A percentile compares a stretch with the other conserved stretches of the same genome.
Evolutionary conservation across 2,329 filamentous ascomycete genomes (phyloP).

Genomic region (Trichoderma koningiopsis): DNA sequence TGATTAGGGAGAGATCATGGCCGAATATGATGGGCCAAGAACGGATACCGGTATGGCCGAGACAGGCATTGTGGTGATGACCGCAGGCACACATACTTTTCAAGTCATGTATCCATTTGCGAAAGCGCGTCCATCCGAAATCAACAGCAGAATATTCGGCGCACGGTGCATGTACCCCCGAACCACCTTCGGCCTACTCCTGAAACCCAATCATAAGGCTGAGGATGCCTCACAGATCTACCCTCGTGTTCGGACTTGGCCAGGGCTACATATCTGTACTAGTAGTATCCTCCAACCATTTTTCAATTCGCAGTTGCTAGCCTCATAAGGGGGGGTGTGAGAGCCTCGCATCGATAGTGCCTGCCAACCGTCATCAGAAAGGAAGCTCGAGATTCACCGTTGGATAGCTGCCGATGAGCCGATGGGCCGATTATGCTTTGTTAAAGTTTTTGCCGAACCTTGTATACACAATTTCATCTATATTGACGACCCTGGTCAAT

Average conservation of each 20-base stretch:
- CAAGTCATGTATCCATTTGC: neutral
- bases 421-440: neutral
- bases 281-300: neutral
- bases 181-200: neutral
- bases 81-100: neutral
- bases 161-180: neutral
- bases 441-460: neutral
- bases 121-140: neutral
- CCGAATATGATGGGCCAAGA: neutral
- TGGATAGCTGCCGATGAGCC: neutral
- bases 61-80: neutral
- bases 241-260: neutral
- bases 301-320: neutral
- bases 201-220: neutral
- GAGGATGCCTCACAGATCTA: neutral
- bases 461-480: neutral
- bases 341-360: neutral
- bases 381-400: neutral
- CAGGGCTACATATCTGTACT: neutral
- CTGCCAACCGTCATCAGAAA: neutral
- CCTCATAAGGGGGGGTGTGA: neutral
- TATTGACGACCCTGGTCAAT: neutral
- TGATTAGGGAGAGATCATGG: neutral
- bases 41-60: neutral
- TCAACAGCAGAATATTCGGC: neutral